Conservation (phyloP, 108 stramenopile species). For the Nitzschia sp. region DNA sequence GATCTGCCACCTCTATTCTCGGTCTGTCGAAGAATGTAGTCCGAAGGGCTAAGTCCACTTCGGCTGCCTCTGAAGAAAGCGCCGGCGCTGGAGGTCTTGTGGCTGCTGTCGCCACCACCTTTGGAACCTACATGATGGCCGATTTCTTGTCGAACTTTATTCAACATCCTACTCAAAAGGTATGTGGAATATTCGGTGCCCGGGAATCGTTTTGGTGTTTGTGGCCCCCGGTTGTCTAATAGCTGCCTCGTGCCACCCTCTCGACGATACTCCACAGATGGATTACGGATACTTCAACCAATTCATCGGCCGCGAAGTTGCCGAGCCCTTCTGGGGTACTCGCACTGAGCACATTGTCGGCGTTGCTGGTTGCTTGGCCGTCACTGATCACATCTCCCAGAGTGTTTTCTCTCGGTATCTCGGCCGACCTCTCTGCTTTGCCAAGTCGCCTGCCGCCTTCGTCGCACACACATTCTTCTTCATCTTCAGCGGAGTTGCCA, state of each 20-base stretch:
- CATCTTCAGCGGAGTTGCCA: constrained; percentile 55
- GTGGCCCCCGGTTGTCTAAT: no score
- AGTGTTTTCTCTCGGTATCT: constrained; percentile 30
- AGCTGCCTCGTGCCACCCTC: no score
- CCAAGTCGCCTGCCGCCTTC: constrained; percentile 54
- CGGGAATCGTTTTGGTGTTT: no score
- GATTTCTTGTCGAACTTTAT: constrained; percentile 59
- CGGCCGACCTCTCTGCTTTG: constrained; percentile 39
- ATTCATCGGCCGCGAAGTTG: constrained; percentile 51
- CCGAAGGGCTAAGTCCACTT: neutral
- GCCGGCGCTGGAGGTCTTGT: neutral
- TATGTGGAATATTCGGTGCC: constrained; percentile 14
- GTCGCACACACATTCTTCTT: constrained; percentile 64
- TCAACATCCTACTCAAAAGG: constrained; percentile 54
- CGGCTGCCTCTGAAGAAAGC: neutral
- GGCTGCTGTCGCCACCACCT: constrained; percentile 41
- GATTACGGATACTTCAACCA: constrained; percentile 60
- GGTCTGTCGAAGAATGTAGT: neutral
- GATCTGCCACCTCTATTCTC: constrained; percentile 2
- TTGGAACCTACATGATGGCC: constrained; percentile 48
- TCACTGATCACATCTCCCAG: constrained; percentile 57
- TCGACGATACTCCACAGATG: no score
- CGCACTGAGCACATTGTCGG: constrained; percentile 66
- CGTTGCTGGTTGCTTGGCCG: constrained; percentile 51
- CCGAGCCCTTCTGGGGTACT: constrained; percentile 50